phyloP scores from a whole-genome alignment of 202 grass and related monocot genomes.

The Digitaria exilis region DNA sequence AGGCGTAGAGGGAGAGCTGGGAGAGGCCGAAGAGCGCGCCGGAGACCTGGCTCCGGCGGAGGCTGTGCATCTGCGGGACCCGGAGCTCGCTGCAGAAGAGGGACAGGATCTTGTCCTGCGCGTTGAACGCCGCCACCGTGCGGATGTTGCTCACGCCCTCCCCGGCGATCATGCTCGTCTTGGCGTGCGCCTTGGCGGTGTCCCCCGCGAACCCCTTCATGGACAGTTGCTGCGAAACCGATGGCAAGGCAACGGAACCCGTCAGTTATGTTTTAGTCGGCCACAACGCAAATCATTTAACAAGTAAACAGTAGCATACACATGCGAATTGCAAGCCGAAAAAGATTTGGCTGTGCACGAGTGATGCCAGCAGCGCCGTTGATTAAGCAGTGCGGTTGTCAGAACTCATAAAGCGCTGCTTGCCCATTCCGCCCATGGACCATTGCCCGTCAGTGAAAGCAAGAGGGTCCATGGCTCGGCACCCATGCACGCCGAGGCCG shows the following conservation, averaged over 20 bases:
- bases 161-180: slow-evolving; percentile 80
- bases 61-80: slow-evolving; percentile 63
- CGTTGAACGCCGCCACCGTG: slow-evolving; percentile 85
- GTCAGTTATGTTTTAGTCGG: not conserved
- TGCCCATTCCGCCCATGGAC: slow-evolving; percentile 27
- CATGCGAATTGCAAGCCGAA: slow-evolving; percentile 5
- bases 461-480: not conserved
- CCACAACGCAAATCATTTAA: slow-evolving; percentile 13
- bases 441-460: not conserved
- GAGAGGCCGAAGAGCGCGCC: slow-evolving; percentile 60
- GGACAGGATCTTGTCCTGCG: slow-evolving; percentile 73
- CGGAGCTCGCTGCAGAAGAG: slow-evolving; percentile 72
- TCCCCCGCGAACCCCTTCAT: slow-evolving; percentile 82
- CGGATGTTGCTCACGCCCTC: slow-evolving; percentile 92
- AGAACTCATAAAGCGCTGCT: not conserved
- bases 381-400: not conserved
- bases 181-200: slow-evolving; percentile 83
- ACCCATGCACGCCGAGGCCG: not conserved
- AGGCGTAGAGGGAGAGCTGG: slow-evolving; percentile 69
- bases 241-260: too few species aligned
- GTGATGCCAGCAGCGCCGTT: not conserved
- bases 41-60: slow-evolving; percentile 62
- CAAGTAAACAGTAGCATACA: not conserved
- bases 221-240: slow-evolving; percentile 70
- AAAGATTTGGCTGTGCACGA: not conserved